Base-by-base conservation (phyloP, 345 rosid species). In the Syzygium aromaticum region DNA sequence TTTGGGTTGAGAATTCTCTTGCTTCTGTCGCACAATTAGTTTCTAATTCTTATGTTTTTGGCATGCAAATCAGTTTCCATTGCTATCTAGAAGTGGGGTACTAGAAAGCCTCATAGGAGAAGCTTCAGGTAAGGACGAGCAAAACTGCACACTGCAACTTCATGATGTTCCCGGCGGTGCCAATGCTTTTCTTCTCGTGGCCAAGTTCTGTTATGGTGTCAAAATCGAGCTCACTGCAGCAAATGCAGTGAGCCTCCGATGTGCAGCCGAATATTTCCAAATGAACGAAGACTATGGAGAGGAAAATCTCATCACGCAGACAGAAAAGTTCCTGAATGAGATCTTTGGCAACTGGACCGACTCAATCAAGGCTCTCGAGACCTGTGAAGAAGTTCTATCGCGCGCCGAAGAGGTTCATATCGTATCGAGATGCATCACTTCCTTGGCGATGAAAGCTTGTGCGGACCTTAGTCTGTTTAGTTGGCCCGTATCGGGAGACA, bases 121-220 rank as follows among this genome's bases (percentile, higher is more conserved):
- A 85, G 85, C 86, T 49, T 91, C 94, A 7, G 87, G 59, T 25
- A 85, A 87, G 87, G 88, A 92, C 23, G 95, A 91, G 54, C 93
- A 90, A 38, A 91, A 90, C 53, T 89, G 95, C 87, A 84, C 87
- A 51, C 84, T 97, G 80, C 93, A 93, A 88, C 95, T 97, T 87
- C 97, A 93, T 87, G 99, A 95, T 88, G 56, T 95, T 40, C 99
- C 99, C 21, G 99, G 98, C 25, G 98, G 99, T 86, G 91, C 96
- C 30, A 94, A 93, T 85, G 88, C 96, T 16, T 97, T 97, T 90
- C 89, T 96, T 88, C 94, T 93, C 19, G 94, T 94, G 11, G 96
- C 97, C 57, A 96, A 95, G 61, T 96, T 97, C 92, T 97, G 97
- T 84, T 97, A 97, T 87, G 97, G 96, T 64, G 96, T 94, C 33